phyloP scores from a whole-genome alignment of 306 rosid genomes.

The Cicer pinnatifidum region DNA sequence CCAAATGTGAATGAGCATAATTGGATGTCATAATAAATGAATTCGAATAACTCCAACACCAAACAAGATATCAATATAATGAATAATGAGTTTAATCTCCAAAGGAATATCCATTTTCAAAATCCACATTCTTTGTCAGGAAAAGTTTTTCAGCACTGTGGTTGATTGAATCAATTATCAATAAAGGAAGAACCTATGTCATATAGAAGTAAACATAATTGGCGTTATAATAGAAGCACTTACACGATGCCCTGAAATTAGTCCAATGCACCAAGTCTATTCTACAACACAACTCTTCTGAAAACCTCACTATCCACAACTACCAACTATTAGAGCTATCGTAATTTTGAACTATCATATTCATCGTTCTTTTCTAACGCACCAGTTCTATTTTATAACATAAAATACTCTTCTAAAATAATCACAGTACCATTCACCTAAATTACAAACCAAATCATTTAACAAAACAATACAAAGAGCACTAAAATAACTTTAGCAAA shows the following conservation, averaged over 20 bases:
- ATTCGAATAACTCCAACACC: conserved; percentile 9
- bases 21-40: not conserved
- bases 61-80: not conserved
- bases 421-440: conserved; percentile 17
- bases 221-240: not conserved
- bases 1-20: not conserved
- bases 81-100: not conserved
- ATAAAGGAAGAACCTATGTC: not conserved
- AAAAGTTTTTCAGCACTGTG: too few species aligned
- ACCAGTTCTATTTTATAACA: too few species aligned
- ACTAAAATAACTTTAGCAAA: not conserved
- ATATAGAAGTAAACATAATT: not conserved
- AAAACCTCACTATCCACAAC: conserved; percentile 34
- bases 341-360: not conserved
- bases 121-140: not conserved
- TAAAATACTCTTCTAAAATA: not conserved
- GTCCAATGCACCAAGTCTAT: conserved; percentile 16
- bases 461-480: conserved; percentile 14
- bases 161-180: too few species aligned
- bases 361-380: too few species aligned
- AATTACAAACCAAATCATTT: conserved; percentile 35
- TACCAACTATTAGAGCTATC: not conserved
- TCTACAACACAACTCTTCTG: conserved; percentile 28
- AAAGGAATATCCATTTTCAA: not conserved
- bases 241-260: not conserved